Percentiles rank a stretch among this genome's conserved stretches.
Evolutionary conservation across 257 asterid genomes (phyloP).

Genomic region (Solanum chmielewskii): DNA sequence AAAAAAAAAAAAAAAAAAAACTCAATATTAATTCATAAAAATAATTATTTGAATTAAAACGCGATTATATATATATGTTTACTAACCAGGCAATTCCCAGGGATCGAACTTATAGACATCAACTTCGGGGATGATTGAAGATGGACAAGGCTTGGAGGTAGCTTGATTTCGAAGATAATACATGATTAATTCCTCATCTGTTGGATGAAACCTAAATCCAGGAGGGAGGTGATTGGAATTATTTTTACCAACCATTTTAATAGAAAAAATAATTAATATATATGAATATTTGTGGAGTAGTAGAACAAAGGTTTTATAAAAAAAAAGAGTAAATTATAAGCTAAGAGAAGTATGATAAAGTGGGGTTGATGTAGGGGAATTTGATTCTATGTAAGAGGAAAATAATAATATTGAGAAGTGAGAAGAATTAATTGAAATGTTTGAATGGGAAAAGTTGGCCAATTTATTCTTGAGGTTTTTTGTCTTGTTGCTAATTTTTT

Average conservation of each 20-base stretch:
- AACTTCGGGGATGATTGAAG: slow-evolving; percentile 61
- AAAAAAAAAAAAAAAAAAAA: neutral
- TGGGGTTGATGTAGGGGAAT: neutral
- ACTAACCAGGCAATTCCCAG: slow-evolving; percentile 78
- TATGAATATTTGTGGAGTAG: no score
- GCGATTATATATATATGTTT: neutral
- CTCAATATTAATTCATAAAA: neutral
- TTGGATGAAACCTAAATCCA: slow-evolving; percentile 83
- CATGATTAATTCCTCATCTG: slow-evolving; percentile 76
- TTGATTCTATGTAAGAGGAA: neutral
- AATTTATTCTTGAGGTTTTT: slow-evolving; percentile 31
- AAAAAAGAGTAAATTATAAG: neutral
- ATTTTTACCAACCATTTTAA: slow-evolving; percentile 39
- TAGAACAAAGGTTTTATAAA: neutral
- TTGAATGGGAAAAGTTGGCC: slow-evolving; percentile 27
- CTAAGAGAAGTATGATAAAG: neutral
- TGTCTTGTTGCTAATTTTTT: slow-evolving; percentile 10
- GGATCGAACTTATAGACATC: slow-evolving; percentile 84
- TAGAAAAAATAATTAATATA: no score
- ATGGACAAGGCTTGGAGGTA: slow-evolving; percentile 53
- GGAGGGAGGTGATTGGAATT: slow-evolving; percentile 54
- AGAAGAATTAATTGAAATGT: slow-evolving; percentile 37
- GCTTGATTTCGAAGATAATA: slow-evolving; percentile 63
- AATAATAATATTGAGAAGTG: neutral
- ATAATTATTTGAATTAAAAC: neutral